Evolutionary conservation across 768 basidiomycete species (phyloP).

Genomic region (Sporobolomyces pararoseus): DNA sequence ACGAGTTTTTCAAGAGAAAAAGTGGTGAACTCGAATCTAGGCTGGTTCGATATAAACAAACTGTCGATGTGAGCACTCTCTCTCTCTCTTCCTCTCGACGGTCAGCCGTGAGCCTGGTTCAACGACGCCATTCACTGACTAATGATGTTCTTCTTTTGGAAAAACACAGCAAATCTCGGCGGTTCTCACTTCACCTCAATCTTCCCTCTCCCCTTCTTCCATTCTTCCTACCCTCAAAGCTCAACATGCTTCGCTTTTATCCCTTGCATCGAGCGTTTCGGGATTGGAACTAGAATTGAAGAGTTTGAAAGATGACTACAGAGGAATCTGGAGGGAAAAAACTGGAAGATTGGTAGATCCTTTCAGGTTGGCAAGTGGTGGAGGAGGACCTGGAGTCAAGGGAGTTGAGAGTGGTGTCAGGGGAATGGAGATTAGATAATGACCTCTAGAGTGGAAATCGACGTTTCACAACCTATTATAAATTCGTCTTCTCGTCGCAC

Average conservation of each 20-base stretch:
- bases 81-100: no score
- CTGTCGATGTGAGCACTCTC: neutral
- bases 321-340: conserved; percentile 39
- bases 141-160: no score
- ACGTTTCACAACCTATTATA: no score
- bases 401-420: conserved; percentile 23
- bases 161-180: conserved; percentile 40
- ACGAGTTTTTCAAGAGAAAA: conserved; percentile 42
- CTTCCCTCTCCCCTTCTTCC: conserved; percentile 18
- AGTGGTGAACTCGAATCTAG: conserved; percentile 38
- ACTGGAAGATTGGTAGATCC: conserved; percentile 42
- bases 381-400: neutral
- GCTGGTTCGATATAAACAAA: conserved; percentile 29
- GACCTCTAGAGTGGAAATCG: neutral
- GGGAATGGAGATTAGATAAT: conserved; percentile 24
- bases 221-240: conserved; percentile 43
- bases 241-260: conserved; percentile 41
- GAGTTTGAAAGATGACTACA: conserved; percentile 42
- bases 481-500: no score
- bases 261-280: conserved; percentile 37
- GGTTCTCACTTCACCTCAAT: neutral
- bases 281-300: conserved; percentile 33
- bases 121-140: no score
- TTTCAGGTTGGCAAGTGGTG: conserved; percentile 23
- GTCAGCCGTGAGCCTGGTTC: no score